Evolutionary conservation across 768 basidiomycete genomes (phyloP), one percentile per base, ranked within the genome.

Genomic region (Rhizopogon roseolus): DNA sequence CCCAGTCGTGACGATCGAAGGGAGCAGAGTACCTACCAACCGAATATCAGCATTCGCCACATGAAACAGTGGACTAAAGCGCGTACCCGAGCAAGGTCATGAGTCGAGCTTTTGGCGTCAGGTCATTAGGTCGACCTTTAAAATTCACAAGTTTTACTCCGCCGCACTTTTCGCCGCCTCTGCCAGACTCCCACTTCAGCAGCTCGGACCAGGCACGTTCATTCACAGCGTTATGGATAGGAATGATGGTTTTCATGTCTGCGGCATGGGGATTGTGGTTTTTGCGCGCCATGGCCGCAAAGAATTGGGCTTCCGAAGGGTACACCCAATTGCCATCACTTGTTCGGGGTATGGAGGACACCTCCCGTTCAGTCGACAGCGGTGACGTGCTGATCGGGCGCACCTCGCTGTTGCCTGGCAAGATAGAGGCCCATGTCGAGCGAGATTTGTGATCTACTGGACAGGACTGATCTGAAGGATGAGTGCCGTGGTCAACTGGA

Each of bases 221-320:
- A 67, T 99, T 99, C 52, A 98, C 97, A 37, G 96, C 96, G 65
- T 99, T 99, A 71, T 99, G 97, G 48, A 99, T 99, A 13, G 95
- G 96, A 19, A 99, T 93, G 63, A 99, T 87, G 28, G 91, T 88
- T 63, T 81, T 84, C 95, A 98, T 98, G 72, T 98, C 96, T n/a
- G 77, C 66, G 19, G 88, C 80, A 29, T 85, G 79, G 4, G 95
- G 95, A 52, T 87, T 84, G 68, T 97, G 91, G 62, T 97, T 85
- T 73, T 98, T 98, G 55, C 96, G 84, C 54, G 85, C 81, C 87
- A 99, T 94, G 17, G 97, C 96, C n/a, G 89, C 79, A 70, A 90
- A 98, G 78, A 99, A 99, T 72, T 98, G 96, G n/a, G 89, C 84
- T 67, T 98, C 93, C 17, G 96, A 98, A 22, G 97, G 97, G 71